Percentiles rank a stretch among this genome's conserved stretches.
Evolutionary conservation across 2,329 filamentous ascomycete genomes (phyloP).

Genomic region (Fonsecaea erecta): DNA sequence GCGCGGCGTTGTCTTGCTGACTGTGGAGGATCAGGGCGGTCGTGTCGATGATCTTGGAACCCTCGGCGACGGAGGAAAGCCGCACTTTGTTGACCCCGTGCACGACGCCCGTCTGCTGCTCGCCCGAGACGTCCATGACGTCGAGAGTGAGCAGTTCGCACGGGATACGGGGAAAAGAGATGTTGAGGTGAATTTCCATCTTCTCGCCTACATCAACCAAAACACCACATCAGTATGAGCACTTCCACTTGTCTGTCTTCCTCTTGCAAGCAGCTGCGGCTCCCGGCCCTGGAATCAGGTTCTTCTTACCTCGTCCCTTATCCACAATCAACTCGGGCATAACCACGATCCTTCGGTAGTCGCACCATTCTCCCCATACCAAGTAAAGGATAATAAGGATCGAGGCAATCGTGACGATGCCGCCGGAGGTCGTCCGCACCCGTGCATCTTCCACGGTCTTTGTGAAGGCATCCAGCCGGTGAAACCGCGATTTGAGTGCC

Average conservation of each 20-base stretch:
- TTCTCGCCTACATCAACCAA: slow-evolving; percentile 70
- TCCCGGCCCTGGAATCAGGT: neutral
- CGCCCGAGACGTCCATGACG: slow-evolving; percentile 98
- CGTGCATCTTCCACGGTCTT: slow-evolving; percentile 99
- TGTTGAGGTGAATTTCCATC: slow-evolving; percentile 98
- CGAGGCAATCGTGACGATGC: slow-evolving; percentile 90
- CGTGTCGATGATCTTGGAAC: slow-evolving; percentile 74
- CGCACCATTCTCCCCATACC: slow-evolving; percentile 92
- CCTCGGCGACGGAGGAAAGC: slow-evolving; percentile 71
- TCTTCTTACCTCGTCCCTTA: slow-evolving; percentile 82
- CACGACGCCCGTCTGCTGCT: slow-evolving; percentile 91
- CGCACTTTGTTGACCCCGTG: slow-evolving; percentile 93
- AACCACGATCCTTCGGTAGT: slow-evolving; percentile 84
- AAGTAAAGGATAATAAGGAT: slow-evolving; percentile 86
- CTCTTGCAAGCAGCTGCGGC: neutral
- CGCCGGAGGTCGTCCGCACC: slow-evolving; percentile 92
- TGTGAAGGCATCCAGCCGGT: slow-evolving; percentile 95
- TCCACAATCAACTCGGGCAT: slow-evolving; percentile 94
- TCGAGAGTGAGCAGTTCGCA: slow-evolving; percentile 96
- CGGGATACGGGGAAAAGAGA: slow-evolving; percentile 90
- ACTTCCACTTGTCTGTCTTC: neutral
- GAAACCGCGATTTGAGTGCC: slow-evolving; percentile 92
- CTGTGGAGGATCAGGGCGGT: slow-evolving; percentile 69
- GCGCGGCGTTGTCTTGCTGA: slow-evolving; percentile 69
- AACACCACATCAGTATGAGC: neutral